A percentile compares a stretch with the other conserved stretches of the same genome.
Conservation (phyloP, 768 basidiomycete genomes). For the Brasilioporus rufonigricans region DNA sequence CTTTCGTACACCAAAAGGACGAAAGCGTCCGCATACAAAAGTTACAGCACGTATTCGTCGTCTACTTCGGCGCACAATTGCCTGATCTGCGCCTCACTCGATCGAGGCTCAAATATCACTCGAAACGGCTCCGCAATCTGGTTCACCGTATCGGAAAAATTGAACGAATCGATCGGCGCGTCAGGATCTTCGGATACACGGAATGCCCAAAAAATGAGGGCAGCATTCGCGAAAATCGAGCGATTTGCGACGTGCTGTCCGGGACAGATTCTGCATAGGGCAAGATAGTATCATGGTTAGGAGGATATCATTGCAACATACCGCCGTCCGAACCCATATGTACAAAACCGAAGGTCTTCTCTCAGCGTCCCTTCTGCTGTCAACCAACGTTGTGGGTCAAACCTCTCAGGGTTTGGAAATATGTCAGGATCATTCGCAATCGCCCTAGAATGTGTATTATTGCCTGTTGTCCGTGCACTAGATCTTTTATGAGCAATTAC, state of each 20-base stretch:
- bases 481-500: not conserved
- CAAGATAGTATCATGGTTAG: not conserved
- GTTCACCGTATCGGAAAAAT: conserved; percentile 1
- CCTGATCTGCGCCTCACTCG: conserved; percentile 1
- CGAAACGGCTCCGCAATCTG: conserved; percentile 1
- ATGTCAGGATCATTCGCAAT: conserved; percentile 8
- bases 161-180: not conserved
- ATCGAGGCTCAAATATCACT: not conserved
- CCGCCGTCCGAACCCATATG: conserved; percentile 9
- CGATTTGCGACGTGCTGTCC: conserved; percentile 5
- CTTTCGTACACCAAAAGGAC: not conserved
- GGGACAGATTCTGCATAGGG: not conserved
- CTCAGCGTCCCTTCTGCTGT: not conserved
- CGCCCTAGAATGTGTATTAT: not conserved
- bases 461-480: not conserved
- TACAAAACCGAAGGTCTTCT: conserved; percentile 8
- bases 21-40: not conserved
- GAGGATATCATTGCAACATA: not conserved
- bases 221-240: not conserved
- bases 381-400: conserved; percentile 5
- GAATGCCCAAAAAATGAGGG: conserved; percentile 5
- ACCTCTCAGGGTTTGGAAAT: conserved; percentile 6
- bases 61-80: not conserved
- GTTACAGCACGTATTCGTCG: not conserved
- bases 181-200: conserved; percentile 3